Percentiles rank a stretch among this genome's conserved stretches.
Conservation (phyloP, 2,329 filamentous ascomycete species). For the Xylaria sp. region DNA sequence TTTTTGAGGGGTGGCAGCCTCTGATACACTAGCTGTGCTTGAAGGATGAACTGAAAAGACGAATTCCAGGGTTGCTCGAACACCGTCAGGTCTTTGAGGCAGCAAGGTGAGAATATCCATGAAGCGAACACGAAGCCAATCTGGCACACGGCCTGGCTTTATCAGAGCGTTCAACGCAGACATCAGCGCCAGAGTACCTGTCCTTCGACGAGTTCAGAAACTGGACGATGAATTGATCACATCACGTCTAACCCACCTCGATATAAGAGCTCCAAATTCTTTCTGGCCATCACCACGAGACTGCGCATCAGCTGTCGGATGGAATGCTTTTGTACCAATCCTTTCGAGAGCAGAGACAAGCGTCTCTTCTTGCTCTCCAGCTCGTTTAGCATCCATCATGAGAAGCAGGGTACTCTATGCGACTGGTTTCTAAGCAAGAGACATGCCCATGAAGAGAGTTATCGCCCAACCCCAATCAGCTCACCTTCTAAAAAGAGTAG, state of each 20-base stretch:
- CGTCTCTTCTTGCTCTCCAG: slow-evolving; percentile 30
- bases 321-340: slow-evolving; percentile 61
- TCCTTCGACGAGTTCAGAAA: slow-evolving; percentile 51
- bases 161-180: slow-evolving; percentile 71
- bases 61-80: slow-evolving; percentile 75
- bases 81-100: slow-evolving; percentile 70
- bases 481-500: slow-evolving; percentile 10
- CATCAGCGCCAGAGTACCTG: slow-evolving; percentile 63
- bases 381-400: slow-evolving; percentile 32
- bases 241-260: slow-evolving; percentile 54
- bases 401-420: slow-evolving; percentile 11
- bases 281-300: slow-evolving; percentile 50
- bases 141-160: slow-evolving; percentile 67
- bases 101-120: slow-evolving; percentile 67
- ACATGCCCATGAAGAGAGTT: not conserved
- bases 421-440: not conserved
- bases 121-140: slow-evolving; percentile 68
- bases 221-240: slow-evolving; percentile 29
- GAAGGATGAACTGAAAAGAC: slow-evolving; percentile 74
- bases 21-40: slow-evolving; percentile 54
- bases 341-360: slow-evolving; percentile 51
- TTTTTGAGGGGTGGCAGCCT: slow-evolving; percentile 60
- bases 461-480: not conserved
- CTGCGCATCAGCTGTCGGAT: slow-evolving; percentile 53
- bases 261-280: slow-evolving; percentile 60